These are phyloP conservation scores for Aspergillus sp. DNA, from an alignment of 2,329 filamentous ascomycete species.

Conservation along the genomic window DNA sequence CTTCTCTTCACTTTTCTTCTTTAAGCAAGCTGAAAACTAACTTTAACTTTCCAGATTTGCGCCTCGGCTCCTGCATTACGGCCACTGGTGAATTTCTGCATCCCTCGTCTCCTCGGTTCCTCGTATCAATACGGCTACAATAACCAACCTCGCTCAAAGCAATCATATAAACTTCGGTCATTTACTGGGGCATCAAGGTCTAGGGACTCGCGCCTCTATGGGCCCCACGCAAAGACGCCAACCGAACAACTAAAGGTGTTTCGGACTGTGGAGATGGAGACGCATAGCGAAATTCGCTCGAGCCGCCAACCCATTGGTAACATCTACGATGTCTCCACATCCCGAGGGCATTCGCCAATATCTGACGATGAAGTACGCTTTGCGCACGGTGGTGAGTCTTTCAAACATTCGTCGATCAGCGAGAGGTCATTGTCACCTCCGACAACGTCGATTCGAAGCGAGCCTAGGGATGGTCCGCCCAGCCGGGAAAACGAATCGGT, in stretches of 20 bases:
- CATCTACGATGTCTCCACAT: constrained; percentile 19
- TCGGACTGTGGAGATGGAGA: constrained; percentile 38
- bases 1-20: neutral
- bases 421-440: constrained; percentile 16
- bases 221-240: constrained; percentile 17
- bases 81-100: constrained; percentile 33
- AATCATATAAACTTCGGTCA: constrained; percentile 17
- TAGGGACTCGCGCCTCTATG: constrained; percentile 12
- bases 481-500: neutral
- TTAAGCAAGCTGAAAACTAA: neutral
- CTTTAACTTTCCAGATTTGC: constrained; percentile 29
- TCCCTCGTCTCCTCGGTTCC: constrained; percentile 32
- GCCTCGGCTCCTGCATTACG: constrained; percentile 38
- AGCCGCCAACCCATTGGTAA: constrained; percentile 14
- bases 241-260: constrained; percentile 29
- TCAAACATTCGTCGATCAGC: constrained; percentile 24
- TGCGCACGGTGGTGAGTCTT: constrained; percentile 16
- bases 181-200: constrained; percentile 25
- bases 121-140: constrained; percentile 22
- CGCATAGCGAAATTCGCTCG: constrained; percentile 27
- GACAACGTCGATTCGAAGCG: constrained; percentile 11
- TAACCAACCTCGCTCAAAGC: constrained; percentile 18
- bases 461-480: neutral
- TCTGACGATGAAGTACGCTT: constrained; percentile 17
- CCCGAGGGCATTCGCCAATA: constrained; percentile 15